Base-by-base conservation (phyloP, 2,329 filamentous ascomycete species). In the Magnaporthiopsis rhizophila region DNA sequence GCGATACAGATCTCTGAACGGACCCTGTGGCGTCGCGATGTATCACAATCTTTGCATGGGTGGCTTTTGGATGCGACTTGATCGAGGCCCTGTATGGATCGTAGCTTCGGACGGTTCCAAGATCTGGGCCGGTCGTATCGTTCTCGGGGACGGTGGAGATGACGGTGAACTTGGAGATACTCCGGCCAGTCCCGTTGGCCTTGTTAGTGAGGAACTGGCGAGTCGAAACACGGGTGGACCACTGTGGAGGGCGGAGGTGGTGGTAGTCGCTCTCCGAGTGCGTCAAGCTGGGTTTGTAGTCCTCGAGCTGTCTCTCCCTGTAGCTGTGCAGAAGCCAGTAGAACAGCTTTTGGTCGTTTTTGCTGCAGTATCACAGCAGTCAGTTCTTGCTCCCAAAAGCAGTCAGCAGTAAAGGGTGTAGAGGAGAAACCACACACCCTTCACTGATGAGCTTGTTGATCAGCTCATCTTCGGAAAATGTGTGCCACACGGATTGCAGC, bases 181-280 rank as follows among this genome's bases (percentile, higher is more conserved):
- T 83, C 62, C 83, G 78, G 30, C 80, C 80, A 67, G 83, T 79
- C 3, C 82, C 80, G 64, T 77, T 79, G 38, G 71, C 34, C 74
- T 78, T 62, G 75, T 72, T 62, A 81, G 77, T 59, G 2, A 78
- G 77, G 71, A 89, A 89, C 67, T 87, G 79, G 66, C 84, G 81
- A 0, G 86, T 88, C 0, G 86, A 86, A 61, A 86, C 80, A 59
- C 84, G 82, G 70, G 83, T 86, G 67, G 81, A 83, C 79, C 85
- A 84, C 34, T 79, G 76, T 0, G 78, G 75, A 13, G 86, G 84
- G 64, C 81, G 82, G 53, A 90, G 83, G 71, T 96, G 92, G 71
- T 97, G 94, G 70, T 96, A 95, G 72, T 98, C 94, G 75, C 92
- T 97, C 64, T 89, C 84, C 0, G 94, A 97, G 72, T 95, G 90